Percentiles rank a stretch among this genome's conserved stretches.
Conservation (phyloP, 768 basidiomycete species). For the Boletus subcaerulescens region DNA sequence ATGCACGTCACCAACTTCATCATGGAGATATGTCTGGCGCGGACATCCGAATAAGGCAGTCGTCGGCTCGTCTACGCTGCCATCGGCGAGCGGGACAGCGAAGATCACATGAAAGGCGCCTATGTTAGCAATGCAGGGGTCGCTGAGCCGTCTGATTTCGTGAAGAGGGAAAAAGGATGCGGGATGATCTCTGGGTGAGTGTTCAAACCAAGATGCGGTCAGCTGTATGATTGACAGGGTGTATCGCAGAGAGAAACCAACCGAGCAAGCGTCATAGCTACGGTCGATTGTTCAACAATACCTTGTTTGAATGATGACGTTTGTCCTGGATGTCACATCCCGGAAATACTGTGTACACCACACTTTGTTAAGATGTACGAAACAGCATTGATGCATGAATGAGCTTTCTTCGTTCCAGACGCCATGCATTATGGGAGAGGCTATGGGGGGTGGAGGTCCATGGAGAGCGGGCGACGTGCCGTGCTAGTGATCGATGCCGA, state of each 20-base stretch:
- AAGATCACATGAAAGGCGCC: slow-evolving; percentile 21
- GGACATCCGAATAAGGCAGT: slow-evolving; percentile 33
- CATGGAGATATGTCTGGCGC: slow-evolving; percentile 11
- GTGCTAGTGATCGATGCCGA: too few species aligned
- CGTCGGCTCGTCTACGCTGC: slow-evolving; percentile 35
- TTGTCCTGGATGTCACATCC: too few species aligned
- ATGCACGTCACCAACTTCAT: background rate
- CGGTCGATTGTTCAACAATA: slow-evolving; percentile 13
- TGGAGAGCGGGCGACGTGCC: too few species aligned
- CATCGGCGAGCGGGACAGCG: slow-evolving; percentile 21
- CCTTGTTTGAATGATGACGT: background rate
- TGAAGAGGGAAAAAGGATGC: slow-evolving; percentile 26
- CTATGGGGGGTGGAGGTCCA: too few species aligned
- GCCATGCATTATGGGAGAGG: too few species aligned
- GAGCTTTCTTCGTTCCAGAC: too few species aligned
- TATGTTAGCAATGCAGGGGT: slow-evolving; percentile 13
- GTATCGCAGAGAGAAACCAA: slow-evolving; percentile 17
- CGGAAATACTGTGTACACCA: too few species aligned
- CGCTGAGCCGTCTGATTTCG: slow-evolving; percentile 32
- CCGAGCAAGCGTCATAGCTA: slow-evolving; percentile 8
- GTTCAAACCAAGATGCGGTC: too few species aligned
- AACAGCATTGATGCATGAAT: too few species aligned
- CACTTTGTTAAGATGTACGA: too few species aligned
- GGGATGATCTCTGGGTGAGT: slow-evolving; percentile 37
- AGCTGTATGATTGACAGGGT: background rate